Conservation (phyloP, 176 grass and related monocot genomes). For the Pontederia paniculata region DNA sequence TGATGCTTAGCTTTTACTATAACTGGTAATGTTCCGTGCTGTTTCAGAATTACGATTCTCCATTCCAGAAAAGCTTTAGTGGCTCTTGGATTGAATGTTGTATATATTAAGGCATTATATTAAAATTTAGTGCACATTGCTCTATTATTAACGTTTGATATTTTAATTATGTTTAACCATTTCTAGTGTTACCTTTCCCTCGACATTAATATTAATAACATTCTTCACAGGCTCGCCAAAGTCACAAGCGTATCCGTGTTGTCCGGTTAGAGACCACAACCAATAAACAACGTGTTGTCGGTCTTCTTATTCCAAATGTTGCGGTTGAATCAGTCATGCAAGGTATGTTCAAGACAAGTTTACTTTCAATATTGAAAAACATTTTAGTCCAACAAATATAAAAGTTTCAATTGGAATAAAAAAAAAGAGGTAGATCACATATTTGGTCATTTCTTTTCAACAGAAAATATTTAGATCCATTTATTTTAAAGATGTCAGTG, state of each 20-base stretch:
- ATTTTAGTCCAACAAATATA: background rate
- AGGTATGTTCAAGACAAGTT: conserved; percentile 41
- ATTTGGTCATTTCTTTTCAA: too few relatives aligned
- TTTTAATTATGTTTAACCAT: background rate
- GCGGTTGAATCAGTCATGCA: conserved; percentile 82
- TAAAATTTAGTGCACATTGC: too few relatives aligned
- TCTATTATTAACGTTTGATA: too few relatives aligned
- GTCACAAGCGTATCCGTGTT: conserved; percentile 69
- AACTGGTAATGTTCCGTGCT: too few relatives aligned
- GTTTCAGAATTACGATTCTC: too few relatives aligned
- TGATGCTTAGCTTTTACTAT: too few relatives aligned
- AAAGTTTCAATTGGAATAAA: background rate
- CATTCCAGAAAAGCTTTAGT: too few relatives aligned
- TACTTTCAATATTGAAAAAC: background rate
- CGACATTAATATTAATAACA: conserved; percentile 20
- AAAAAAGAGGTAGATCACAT: background rate
- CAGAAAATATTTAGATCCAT: too few relatives aligned
- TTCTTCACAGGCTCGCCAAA: conserved; percentile 45
- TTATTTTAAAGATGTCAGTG: too few relatives aligned
- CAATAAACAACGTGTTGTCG: conserved; percentile 54
- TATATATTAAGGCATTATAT: too few relatives aligned
- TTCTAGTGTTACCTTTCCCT: conserved; percentile 26
- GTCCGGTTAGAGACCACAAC: conserved; percentile 73
- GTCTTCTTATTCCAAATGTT: conserved; percentile 75
- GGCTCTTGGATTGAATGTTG: too few relatives aligned